Evolutionary conservation across 768 basidiomycete species (phyloP), one percentile per base, ranked within the genome.

Genomic region (Gloeopeniophorella convolvens): DNA sequence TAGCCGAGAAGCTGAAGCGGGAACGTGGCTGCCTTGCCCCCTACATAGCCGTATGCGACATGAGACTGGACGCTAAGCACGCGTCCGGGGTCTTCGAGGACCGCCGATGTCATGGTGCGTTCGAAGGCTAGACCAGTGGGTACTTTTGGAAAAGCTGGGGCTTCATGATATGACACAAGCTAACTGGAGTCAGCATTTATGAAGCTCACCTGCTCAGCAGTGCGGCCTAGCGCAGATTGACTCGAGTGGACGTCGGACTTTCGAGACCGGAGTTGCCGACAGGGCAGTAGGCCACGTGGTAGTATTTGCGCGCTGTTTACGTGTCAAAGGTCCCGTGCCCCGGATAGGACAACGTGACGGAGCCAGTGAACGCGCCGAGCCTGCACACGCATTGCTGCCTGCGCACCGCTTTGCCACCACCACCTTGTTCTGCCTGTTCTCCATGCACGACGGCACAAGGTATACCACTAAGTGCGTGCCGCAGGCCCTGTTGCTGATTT

Each of bases 21-120:
- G 59, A 86, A 87, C 5, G 81, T 76, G 0, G 85, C 84, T 8
- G 84, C 85, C 63, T 87, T 88, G 23, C 83, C 83, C 50, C 94
- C 95, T 6, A 94, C 95, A 61, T 95, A 97, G 41, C 95, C 95
- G 57, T 83, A 90, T 9, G 85, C 80, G 50, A 97, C 95, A 61
- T 97, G 95, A 2, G 88, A 91, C 60, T 98, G 95, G 42, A 97
- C 79, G 59, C 89, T 92, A 34, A 97, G 73, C 8, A 98, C 77
- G 21, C 93, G 74, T 42, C 76, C 76, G 20, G 33, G 27, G 21
- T 57, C 54, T 9, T 37, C 56, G n/a, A n/a, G 54, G 58, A 57
- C 57, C 24, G 28, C 28, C 12, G 33, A 45, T 15, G 21, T 27
- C 37, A 49, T 32, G 27, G 16, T 43, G 13, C n/a, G n/a, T n/a